Conservation (phyloP, 1,139 yeast species). For the Diutina sp. region DNA sequence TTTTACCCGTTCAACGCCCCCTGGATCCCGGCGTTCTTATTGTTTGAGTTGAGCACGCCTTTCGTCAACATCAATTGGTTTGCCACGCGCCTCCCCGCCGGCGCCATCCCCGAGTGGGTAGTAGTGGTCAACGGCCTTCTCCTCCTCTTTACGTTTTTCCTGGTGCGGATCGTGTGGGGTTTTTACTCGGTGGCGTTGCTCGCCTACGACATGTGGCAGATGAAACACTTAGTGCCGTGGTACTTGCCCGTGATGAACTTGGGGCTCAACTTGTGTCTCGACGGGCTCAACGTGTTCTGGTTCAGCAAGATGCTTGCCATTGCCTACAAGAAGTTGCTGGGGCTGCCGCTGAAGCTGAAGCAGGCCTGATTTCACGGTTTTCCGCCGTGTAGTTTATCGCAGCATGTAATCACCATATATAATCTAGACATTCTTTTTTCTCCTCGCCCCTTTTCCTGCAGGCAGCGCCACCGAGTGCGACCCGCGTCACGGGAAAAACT, state of each 20-base stretch:
- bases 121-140: conserved; percentile 58
- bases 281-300: conserved; percentile 63
- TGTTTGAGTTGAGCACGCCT: conserved; percentile 89
- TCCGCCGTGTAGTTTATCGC: too few relatives aligned
- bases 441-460: background rate
- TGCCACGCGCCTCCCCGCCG: conserved; percentile 59
- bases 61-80: conserved; percentile 90
- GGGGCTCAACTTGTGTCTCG: conserved; percentile 49
- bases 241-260: conserved; percentile 32
- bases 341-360: background rate
- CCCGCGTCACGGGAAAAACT: background rate
- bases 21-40: conserved; percentile 70
- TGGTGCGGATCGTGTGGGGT: conserved; percentile 78
- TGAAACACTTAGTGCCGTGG: conserved; percentile 11
- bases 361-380: too few relatives aligned
- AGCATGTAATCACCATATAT: background rate
- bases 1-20: conserved; percentile 45
- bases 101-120: conserved; percentile 35
- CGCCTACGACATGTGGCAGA: conserved; percentile 38
- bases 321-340: conserved; percentile 37
- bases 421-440: background rate
- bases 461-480: background rate
- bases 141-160: conserved; percentile 59
- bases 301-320: conserved; percentile 73
- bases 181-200: conserved; percentile 52